Conservation (phyloP, 306 rosid genomes). For the Corylus avellana region DNA sequence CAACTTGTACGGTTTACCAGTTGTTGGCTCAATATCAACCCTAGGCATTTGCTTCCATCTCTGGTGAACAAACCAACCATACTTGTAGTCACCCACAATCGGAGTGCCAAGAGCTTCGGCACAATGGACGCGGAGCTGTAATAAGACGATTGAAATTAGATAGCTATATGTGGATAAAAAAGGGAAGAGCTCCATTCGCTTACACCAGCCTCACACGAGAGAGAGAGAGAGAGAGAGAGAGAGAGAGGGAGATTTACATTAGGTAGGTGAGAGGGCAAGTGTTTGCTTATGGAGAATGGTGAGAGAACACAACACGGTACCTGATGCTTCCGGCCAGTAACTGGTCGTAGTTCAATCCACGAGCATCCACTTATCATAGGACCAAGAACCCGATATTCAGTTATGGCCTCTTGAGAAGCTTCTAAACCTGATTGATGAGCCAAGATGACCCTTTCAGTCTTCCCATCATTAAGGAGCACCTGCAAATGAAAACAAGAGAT, state of each 20-base stretch:
- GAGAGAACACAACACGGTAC: conserved; percentile 37
- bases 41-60: conserved; percentile 87
- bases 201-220: background rate
- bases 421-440: conserved; percentile 73
- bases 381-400: conserved; percentile 91
- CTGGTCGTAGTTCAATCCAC: conserved; percentile 87
- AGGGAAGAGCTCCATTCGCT: background rate
- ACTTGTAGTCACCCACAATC: conserved; percentile 91
- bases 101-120: conserved; percentile 99
- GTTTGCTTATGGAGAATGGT: background rate
- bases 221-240: background rate
- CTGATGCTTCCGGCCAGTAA: conserved; percentile 89
- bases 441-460: conserved; percentile 87
- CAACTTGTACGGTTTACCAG: conserved; percentile 73
- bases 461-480: conserved; percentile 93
- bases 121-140: conserved; percentile 91
- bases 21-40: conserved; percentile 64
- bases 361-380: conserved; percentile 94
- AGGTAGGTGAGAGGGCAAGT: background rate
- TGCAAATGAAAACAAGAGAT: conserved; percentile 27
- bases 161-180: background rate
- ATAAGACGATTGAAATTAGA: conserved; percentile 18
- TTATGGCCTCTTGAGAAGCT: conserved; percentile 82
- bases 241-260: background rate
- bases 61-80: conserved; percentile 88